A percentile compares a stretch with the other conserved stretches of the same genome.
Conservation (phyloP, 495 filamentous ascomycete genomes). For the Hypoxylon fragiforme region DNA sequence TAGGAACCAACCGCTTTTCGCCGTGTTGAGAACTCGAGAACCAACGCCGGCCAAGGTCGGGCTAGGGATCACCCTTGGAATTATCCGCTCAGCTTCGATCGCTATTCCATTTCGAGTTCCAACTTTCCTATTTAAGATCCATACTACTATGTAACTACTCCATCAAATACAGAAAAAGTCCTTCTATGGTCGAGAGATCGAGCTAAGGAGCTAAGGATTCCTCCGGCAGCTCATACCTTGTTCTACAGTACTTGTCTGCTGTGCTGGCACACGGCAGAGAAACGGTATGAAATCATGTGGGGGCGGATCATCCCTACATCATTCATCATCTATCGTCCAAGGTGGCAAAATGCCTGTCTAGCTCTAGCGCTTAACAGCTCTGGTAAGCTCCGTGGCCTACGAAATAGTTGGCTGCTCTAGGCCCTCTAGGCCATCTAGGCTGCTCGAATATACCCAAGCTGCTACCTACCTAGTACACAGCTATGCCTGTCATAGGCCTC, state of each 20-base stretch:
- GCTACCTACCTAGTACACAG: conserved; percentile 1
- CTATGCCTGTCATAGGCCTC: conserved; percentile 22
- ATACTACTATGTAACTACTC: too few relatives aligned
- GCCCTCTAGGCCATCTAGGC: too few relatives aligned
- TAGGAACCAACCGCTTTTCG: conserved; percentile 7
- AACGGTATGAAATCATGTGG: conserved; percentile 33
- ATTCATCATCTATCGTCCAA: conserved; percentile 18
- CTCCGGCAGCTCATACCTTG: too few relatives aligned
- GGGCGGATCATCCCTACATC: conserved; percentile 28
- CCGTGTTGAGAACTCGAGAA: background rate
- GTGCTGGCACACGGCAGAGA: conserved; percentile 9
- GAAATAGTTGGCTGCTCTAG: too few relatives aligned
- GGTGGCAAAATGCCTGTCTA: conserved; percentile 17
- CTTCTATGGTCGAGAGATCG: too few relatives aligned
- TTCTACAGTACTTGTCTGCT: too few relatives aligned
- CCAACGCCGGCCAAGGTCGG: background rate
- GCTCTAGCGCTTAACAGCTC: conserved; percentile 11
- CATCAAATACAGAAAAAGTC: too few relatives aligned
- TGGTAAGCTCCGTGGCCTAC: too few relatives aligned
- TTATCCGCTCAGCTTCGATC: background rate
- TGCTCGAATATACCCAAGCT: background rate
- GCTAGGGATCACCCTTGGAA: background rate
- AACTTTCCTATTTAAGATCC: conserved; percentile 5
- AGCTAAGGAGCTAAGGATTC: too few relatives aligned
- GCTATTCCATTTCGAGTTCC: background rate